phyloP scores from a whole-genome alignment of 2,329 filamentous ascomycete genomes.

The Aspergillus sp. region DNA sequence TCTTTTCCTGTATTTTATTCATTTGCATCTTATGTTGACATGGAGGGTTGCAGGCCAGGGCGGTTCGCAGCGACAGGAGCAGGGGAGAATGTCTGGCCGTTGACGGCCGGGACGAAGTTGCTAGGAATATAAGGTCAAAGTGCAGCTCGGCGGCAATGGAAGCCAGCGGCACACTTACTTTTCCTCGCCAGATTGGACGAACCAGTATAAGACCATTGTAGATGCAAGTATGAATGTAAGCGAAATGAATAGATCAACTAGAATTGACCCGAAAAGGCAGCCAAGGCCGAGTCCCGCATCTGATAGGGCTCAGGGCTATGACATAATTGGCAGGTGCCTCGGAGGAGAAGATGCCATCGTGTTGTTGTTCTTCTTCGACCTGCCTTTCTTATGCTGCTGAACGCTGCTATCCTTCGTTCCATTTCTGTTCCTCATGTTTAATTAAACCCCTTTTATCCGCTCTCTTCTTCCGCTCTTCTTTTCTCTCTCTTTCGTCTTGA shows the following conservation, averaged over 20 bases:
- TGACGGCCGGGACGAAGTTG: background rate
- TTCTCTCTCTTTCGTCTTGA: conserved; percentile 2
- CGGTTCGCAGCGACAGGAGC: background rate
- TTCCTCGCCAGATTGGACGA: background rate
- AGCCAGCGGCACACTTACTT: background rate
- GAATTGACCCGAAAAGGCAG: conserved; percentile 1
- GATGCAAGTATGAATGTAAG: too few species aligned
- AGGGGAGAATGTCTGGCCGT: background rate
- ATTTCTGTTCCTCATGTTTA: conserved; percentile 24
- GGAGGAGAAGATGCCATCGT: conserved; percentile 1
- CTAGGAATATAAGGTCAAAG: too few species aligned
- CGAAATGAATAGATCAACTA: too few species aligned
- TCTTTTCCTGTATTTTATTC: conserved; percentile 8
- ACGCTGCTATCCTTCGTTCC: background rate
- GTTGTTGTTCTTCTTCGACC: background rate
- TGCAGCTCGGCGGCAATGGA: background rate
- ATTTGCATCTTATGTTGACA: conserved; percentile 1
- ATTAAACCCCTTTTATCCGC: background rate
- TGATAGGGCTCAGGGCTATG: conserved; percentile 19
- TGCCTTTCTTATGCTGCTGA: background rate
- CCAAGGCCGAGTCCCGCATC: background rate
- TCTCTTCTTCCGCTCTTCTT: conserved; percentile 21
- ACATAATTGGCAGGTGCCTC: conserved; percentile 9
- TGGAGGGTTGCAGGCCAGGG: conserved; percentile 1
- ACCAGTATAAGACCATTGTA: too few species aligned